Percentiles rank a stretch among this genome's conserved stretches.
phyloP scores from a whole-genome alignment of 305 asterid species.

The Euphrasia arctica region DNA sequence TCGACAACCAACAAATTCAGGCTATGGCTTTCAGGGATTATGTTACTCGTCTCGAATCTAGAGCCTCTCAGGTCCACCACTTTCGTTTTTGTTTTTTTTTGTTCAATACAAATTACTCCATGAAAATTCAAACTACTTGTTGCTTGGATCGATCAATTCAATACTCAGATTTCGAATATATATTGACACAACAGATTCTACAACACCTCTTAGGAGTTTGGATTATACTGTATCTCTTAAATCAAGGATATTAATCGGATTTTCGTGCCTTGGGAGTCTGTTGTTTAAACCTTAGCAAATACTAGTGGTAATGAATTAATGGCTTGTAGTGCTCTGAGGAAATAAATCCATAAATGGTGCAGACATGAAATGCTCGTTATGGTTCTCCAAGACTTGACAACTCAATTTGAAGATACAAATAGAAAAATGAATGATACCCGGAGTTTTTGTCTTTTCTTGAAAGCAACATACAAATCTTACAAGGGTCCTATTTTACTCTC shows the following conservation, averaged over 20 bases:
- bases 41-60: slow-evolving; percentile 64
- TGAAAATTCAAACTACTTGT: too few relatives aligned
- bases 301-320: neutral
- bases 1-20: slow-evolving; percentile 74
- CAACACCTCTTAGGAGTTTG: too few relatives aligned
- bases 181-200: too few relatives aligned
- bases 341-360: slow-evolving; percentile 3
- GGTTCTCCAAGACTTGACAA: neutral
- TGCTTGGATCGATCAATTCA: too few relatives aligned
- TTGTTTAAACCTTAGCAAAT: too few relatives aligned
- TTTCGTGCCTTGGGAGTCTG: too few relatives aligned
- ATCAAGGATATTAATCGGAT: too few relatives aligned
- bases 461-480: too few relatives aligned
- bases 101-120: neutral
- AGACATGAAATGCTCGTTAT: neutral
- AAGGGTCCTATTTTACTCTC: neutral
- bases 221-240: too few relatives aligned
- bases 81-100: neutral
- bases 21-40: slow-evolving; percentile 55
- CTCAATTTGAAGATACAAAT: neutral
- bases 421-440: neutral
- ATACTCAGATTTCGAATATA: too few relatives aligned
- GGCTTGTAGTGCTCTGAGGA: slow-evolving; percentile 1
- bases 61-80: slow-evolving; percentile 57
- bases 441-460: too few relatives aligned